Evolutionary conservation across 1,139 yeast species (phyloP), one percentile per base, ranked within the genome.

Genomic region (Yamadazyma songkhlaensis): DNA sequence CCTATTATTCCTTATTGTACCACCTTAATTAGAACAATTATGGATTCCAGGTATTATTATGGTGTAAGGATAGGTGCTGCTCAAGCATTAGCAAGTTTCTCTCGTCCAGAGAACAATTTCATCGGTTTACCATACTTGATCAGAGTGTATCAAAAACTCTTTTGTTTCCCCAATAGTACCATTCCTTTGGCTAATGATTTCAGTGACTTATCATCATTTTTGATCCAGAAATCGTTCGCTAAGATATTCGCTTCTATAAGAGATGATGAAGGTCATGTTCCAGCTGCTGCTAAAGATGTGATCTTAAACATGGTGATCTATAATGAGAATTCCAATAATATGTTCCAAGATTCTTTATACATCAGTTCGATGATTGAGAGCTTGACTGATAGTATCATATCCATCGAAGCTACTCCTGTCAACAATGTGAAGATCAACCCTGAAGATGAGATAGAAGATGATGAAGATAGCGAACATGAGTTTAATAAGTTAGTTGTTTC

Each of bases 61-160:
- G 97, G 97, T 3, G 80, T 94, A 1, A 67, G 99, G 43, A 72
- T 81, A 11, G 95, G 88, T 40, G 97, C 98, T 0, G 95, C 96
- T 0, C 60, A 65, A 38, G 95, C 95, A 0, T 67, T 92, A 33
- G 84, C 90, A 0, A 71, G 64, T 17, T 73, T 81, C 42, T 84
- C 96, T 0, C 76, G 71, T 10, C 75, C 74, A 21, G 81, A 77
- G 8, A 72, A 79, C 31, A 72, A 74, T 14, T 85, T 75, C 54
- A 69, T 86, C 35, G 98, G 98, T 0, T 69, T 84, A 50, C 72
- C 68, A 31, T 92, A 87, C 54, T 66, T 94, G 38, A 60, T 87
- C 33, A 79, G 74, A 49, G 85, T 89, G 0, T 89, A 80, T 57
- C 84, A 78, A 44, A 63, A 66, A 23, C 55, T 87, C 35, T 92